Percentiles rank a stretch among this genome's conserved stretches.
phyloP scores from a whole-genome alignment of 1,284 basidiomycete species.

The Thecaphora frezii region DNA sequence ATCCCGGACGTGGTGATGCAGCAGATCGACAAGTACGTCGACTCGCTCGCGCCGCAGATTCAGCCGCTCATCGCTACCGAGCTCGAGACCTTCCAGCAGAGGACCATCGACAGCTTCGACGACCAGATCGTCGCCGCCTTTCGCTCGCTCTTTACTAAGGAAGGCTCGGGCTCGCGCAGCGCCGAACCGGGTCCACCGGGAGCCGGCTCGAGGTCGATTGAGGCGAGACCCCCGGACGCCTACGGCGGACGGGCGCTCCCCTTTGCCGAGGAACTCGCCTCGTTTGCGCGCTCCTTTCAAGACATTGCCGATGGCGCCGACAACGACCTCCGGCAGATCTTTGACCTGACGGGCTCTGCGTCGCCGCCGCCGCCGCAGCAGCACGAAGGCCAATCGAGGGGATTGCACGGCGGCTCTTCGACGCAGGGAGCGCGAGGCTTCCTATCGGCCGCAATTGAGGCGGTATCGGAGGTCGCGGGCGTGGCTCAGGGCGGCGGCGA shows the following conservation, averaged over 20 bases:
- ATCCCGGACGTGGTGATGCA: not conserved
- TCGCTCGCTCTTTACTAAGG: not conserved
- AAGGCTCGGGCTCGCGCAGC: no score
- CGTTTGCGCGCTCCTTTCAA: not conserved
- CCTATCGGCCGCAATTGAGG: not conserved
- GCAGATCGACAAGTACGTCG: not conserved
- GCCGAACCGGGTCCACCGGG: no score
- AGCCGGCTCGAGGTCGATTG: not conserved
- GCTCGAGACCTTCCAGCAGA: not conserved
- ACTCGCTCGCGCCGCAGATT: not conserved
- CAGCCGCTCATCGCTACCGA: not conserved
- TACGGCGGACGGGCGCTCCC: not conserved
- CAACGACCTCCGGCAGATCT: not conserved
- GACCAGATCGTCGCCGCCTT: not conserved
- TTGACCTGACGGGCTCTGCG: not conserved
- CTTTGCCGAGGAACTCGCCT: not conserved
- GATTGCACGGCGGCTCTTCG: not conserved
- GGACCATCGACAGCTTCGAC: not conserved
- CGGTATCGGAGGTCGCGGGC: not conserved
- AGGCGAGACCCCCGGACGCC: not conserved
- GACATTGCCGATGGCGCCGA: not conserved
- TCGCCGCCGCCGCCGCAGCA: not conserved
- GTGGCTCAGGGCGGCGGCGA: not conserved
- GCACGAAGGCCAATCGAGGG: no score
- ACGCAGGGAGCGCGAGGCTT: not conserved